Evolutionary conservation across 352 stramenopile genomes (phyloP).

Genomic region (Phytophthora colocasiae): DNA sequence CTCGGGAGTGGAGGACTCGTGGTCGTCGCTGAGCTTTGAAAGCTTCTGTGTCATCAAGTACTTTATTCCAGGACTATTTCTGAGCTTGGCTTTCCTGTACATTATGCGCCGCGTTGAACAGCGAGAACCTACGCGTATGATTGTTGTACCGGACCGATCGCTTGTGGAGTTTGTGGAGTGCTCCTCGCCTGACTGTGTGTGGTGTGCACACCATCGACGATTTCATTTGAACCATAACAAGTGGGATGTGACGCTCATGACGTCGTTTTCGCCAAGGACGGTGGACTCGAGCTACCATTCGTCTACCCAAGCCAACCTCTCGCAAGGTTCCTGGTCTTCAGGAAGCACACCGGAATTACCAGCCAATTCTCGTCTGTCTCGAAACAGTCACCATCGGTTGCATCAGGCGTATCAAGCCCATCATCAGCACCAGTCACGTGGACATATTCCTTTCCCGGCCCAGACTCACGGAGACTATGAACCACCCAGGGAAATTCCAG

Average conservation of each 20-base stretch:
- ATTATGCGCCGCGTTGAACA: conserved; percentile 81
- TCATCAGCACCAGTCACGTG: conserved; percentile 16
- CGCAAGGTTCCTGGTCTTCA: conserved; percentile 49
- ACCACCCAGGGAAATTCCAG: conserved; percentile 24
- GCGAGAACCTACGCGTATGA: conserved; percentile 55
- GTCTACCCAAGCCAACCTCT: conserved; percentile 50
- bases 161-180: conserved; percentile 82
- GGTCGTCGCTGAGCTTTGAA: conserved; percentile 40
- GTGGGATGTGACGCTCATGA: conserved; percentile 68
- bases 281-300: conserved; percentile 68
- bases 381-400: conserved; percentile 38
- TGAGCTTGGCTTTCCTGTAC: conserved; percentile 72
- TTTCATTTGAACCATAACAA: conserved; percentile 69
- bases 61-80: conserved; percentile 54
- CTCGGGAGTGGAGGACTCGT: conserved; percentile 33
- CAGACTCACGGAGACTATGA: conserved; percentile 40
- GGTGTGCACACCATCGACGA: conserved; percentile 74
- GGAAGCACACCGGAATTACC: conserved; percentile 30
- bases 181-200: conserved; percentile 68
- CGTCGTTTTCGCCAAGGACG: conserved; percentile 59
- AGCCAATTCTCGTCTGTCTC: conserved; percentile 21
- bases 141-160: conserved; percentile 55
- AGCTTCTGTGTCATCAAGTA: conserved; percentile 62
- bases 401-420: conserved; percentile 28
- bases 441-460: conserved; percentile 11